Base-by-base conservation (phyloP, 495 filamentous ascomycete genomes). In the Penicillium herquei region DNA sequence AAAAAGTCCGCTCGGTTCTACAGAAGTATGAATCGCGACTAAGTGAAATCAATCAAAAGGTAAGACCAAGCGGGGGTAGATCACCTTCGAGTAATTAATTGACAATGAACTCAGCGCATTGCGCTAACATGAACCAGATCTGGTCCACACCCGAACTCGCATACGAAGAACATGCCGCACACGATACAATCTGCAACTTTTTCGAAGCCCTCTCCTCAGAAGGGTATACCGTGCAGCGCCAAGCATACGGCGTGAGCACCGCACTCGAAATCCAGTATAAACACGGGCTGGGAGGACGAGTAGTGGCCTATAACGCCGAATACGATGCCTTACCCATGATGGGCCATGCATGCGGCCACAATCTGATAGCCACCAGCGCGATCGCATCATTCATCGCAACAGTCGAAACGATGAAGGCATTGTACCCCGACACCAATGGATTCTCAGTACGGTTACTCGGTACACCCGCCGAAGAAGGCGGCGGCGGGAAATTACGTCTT, bases 261-360 rank as follows among this genome's bases (percentile, higher is more conserved):
- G 79, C 84, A 3, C 80, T 84, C 58, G 74, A 83, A 31, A 71
- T 82, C 8, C 70, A 73, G 6, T 83, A 74, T 45, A 74, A 73
- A 7, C 71, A 67, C 9, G 79, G 77, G 6, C 31, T 59, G 7
- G 58, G 61, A 0, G 63, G 63, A 0, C 60, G 61, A 3, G 39
- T 54, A 4, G 40, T 66, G 0, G 55, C 52, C 0, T 85, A 81
- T 62, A 85, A 85, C 49, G 78, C 78, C 8, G 83, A 85, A 59
- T 84, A 84, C 64, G 81, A 80, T 50, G 75, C 73, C 2, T 64
- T 80, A 0, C 65, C 74, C 0, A 74, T 68, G 0, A 74, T 80
- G 30, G 77, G 77, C 0, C 75, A 78, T 43, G 77, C 74, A 6
- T 78, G 77, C 51, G 77, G 77, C 5, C 77, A 80, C 55, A 80